Conservation (phyloP, 106 monocot genomes). For the Cymbidium sinense region DNA sequence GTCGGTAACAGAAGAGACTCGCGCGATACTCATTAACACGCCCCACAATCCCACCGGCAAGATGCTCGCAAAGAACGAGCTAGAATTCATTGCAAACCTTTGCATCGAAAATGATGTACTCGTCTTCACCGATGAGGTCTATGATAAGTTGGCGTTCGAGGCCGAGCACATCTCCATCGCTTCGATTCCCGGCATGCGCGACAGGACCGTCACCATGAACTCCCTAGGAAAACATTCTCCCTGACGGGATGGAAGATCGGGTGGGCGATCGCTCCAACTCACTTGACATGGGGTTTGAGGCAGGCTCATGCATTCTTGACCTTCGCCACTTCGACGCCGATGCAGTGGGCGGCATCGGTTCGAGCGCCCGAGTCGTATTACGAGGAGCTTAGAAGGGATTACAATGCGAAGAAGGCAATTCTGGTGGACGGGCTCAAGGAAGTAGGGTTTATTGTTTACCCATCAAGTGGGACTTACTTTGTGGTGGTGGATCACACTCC, state of each 20-base stretch:
- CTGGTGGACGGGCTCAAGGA: slow-evolving; percentile 76
- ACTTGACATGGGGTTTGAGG: slow-evolving; percentile 84
- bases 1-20: slow-evolving; percentile 53
- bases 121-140: slow-evolving; percentile 88
- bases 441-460: slow-evolving; percentile 77
- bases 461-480: slow-evolving; percentile 89
- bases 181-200: slow-evolving; percentile 78
- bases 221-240: slow-evolving; percentile 93
- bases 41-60: slow-evolving; percentile 98
- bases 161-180: slow-evolving; percentile 77
- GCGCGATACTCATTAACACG: slow-evolving; percentile 85
- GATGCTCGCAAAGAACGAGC: slow-evolving; percentile 76
- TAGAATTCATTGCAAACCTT: slow-evolving; percentile 68
- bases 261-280: slow-evolving; percentile 78
- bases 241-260: slow-evolving; percentile 98
- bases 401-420: slow-evolving; percentile 70
- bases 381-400: slow-evolving; percentile 72
- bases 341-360: slow-evolving; percentile 79
- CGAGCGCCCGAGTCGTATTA: slow-evolving; percentile 66
- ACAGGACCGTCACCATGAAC: slow-evolving; percentile 92
- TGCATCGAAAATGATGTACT: slow-evolving; percentile 77
- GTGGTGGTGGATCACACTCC: slow-evolving; percentile 90
- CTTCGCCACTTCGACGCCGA: slow-evolving; percentile 90
- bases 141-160: slow-evolving; percentile 88
- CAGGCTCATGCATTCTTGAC: slow-evolving; percentile 90